Evolutionary conservation across 306 rosid genomes (phyloP).

Genomic region (Leucaena leucocephala): DNA sequence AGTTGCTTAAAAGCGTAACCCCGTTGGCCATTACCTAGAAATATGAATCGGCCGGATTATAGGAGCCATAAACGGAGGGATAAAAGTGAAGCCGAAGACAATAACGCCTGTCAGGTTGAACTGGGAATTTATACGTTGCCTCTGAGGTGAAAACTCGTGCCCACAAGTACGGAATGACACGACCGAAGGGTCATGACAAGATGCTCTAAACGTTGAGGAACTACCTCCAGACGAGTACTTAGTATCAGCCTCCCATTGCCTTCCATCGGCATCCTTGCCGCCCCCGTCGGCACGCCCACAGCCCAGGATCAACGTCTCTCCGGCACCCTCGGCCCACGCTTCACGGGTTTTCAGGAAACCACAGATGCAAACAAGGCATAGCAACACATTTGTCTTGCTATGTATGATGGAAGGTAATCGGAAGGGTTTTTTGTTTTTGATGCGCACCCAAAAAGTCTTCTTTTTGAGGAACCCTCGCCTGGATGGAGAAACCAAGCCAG

Average conservation of each 20-base stretch:
- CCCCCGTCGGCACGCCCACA: slow-evolving; percentile 43
- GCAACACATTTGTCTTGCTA: neutral
- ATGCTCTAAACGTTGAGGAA: slow-evolving; percentile 34
- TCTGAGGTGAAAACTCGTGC: slow-evolving; percentile 43
- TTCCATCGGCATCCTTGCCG: slow-evolving; percentile 51
- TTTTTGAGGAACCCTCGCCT: slow-evolving; percentile 30
- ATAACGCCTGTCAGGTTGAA: slow-evolving; percentile 38
- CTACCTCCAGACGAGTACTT: slow-evolving; percentile 32
- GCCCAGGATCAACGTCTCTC: slow-evolving; percentile 35
- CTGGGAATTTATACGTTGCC: slow-evolving; percentile 42
- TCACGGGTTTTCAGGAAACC: slow-evolving; percentile 24
- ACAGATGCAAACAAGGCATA: neutral
- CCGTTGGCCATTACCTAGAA: slow-evolving; percentile 46
- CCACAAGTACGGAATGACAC: slow-evolving; percentile 55
- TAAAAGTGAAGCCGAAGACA: slow-evolving; percentile 62
- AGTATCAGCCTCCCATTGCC: slow-evolving; percentile 47
- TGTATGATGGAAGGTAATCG: slow-evolving; percentile 4
- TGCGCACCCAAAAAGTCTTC: slow-evolving; percentile 32
- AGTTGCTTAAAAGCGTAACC: slow-evolving; percentile 46
- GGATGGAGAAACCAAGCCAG: slow-evolving; percentile 47
- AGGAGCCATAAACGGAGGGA: slow-evolving; percentile 38
- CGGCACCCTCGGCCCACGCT: neutral
- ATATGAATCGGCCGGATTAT: slow-evolving; percentile 37
- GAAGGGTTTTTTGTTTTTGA: neutral
- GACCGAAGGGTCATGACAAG: slow-evolving; percentile 57